A percentile compares a stretch with the other conserved stretches of the same genome.
phyloP scores from a whole-genome alignment of 345 rosid genomes.

The Lagerstroemia speciosa region DNA sequence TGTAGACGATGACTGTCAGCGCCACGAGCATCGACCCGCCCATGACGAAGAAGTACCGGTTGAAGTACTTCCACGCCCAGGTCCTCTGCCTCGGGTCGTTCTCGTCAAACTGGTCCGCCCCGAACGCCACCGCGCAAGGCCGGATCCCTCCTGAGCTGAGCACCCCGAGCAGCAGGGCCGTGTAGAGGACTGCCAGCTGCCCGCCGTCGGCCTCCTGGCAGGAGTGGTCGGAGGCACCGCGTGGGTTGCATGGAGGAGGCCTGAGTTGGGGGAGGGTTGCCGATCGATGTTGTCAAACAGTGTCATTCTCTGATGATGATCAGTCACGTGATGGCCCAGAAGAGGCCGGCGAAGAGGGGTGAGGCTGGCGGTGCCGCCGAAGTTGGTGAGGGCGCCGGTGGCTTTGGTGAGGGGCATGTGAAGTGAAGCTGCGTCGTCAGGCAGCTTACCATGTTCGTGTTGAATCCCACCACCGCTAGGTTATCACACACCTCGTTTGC shows the following conservation, averaged over 20 bases:
- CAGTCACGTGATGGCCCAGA: too few relatives aligned
- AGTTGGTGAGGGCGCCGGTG: too few relatives aligned
- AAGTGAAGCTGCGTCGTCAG: too few relatives aligned
- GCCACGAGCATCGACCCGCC: slow-evolving; percentile 61
- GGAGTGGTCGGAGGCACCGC: slow-evolving; percentile 20
- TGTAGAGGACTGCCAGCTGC: slow-evolving; percentile 36
- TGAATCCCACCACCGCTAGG: too few relatives aligned
- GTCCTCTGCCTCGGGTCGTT: slow-evolving; percentile 35
- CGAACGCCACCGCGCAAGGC: slow-evolving; percentile 81
- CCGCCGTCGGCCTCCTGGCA: slow-evolving; percentile 56
- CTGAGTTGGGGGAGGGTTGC: slow-evolving; percentile 57
- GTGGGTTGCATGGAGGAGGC: too few relatives aligned
- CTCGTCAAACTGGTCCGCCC: slow-evolving; percentile 75
- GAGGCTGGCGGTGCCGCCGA: too few relatives aligned
- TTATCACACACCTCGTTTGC: too few relatives aligned
- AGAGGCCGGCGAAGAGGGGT: too few relatives aligned
- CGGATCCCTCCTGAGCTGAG: slow-evolving; percentile 90
- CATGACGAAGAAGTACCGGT: slow-evolving; percentile 85
- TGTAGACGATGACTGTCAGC: slow-evolving; percentile 63
- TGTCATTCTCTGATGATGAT: slow-evolving; percentile 50
- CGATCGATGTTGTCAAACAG: slow-evolving; percentile 50
- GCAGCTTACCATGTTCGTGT: too few relatives aligned
- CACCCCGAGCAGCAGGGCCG: slow-evolving; percentile 63
- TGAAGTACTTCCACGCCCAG: slow-evolving; percentile 72
- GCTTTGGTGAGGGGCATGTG: too few relatives aligned